These are phyloP conservation scores for Phytophthora hybrid DNA, from an alignment of 352 stramenopile genomes.

Conservation along the genomic window DNA sequence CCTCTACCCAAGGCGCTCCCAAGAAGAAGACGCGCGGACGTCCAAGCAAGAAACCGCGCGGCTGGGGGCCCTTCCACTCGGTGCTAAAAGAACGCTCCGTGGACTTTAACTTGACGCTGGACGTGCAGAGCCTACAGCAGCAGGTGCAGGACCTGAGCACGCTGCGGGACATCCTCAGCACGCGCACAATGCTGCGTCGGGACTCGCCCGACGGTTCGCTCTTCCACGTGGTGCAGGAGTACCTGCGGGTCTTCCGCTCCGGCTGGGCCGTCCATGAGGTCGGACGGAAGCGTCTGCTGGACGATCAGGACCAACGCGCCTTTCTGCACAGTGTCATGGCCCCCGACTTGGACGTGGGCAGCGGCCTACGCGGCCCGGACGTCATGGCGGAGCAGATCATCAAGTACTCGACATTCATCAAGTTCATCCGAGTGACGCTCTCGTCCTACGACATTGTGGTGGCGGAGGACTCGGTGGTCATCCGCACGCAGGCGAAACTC, in stretches of 20 bases:
- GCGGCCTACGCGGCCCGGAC: conserved; percentile 40
- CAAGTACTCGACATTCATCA: conserved; percentile 53
- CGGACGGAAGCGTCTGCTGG: conserved; percentile 24
- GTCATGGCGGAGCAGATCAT: conserved; percentile 54
- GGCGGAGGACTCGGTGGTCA: conserved; percentile 45
- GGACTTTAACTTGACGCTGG: conserved; percentile 59
- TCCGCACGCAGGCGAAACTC: conserved; percentile 39
- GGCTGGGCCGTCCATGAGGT: conserved; percentile 6
- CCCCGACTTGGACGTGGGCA: conserved; percentile 44
- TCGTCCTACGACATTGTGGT: conserved; percentile 43
- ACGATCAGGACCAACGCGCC: conserved; percentile 35
- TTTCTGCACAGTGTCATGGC: conserved; percentile 56
- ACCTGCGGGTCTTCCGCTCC: conserved; percentile 38
- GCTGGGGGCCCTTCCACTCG: conserved; percentile 46
- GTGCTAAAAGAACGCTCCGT: conserved; percentile 48
- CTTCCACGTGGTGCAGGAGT: conserved; percentile 33
- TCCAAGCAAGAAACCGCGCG: conserved; percentile 9
- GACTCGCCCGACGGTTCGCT: conserved; percentile 38
- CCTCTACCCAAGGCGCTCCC: not conserved
- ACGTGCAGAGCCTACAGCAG: conserved; percentile 50
- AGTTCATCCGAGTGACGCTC: conserved; percentile 47
- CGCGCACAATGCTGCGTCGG: not conserved
- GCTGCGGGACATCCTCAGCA: conserved; percentile 19
- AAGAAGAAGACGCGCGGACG: not conserved
- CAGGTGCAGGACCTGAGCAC: conserved; percentile 40